Evolutionary conservation across 495 filamentous ascomycete species (phyloP), one percentile per base, ranked within the genome.

Genomic region (Bacidia gigantensis): DNA sequence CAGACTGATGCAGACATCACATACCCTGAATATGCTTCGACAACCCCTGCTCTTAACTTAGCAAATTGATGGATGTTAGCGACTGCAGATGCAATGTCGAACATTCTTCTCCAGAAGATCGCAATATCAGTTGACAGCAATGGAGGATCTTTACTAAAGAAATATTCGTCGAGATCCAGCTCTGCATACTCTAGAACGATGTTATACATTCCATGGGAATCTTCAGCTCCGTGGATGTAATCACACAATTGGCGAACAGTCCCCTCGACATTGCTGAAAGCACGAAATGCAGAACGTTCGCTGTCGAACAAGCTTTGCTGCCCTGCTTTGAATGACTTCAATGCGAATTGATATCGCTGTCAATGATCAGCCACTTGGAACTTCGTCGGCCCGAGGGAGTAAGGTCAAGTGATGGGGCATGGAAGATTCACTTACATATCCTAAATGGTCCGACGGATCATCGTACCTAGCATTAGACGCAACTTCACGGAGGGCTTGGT

Each of bases 121-220:
- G 55, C 54, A 1, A 64, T 59, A 50, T 69, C 65, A 1, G 46
- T 17, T 5, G 54, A 49, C 23, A 65, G 44, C 35, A 61, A 57
- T 2, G 68, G 68, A 39, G 32, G 32, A 11, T 58, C 49, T 10
- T 46, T 41, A 2, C 58, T 50, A 10, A 1, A n/a, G 25, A 71
- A 63, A 48, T 62, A 65, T n/a, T 62, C 60, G 20, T 62, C 58
- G 23, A 71, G 58, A 53, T 69, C 65, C 9, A 56, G 44, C 14
- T 65, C 59, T 3, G 65, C 68, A 44, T 59, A 69, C 56, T 68
- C 65, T 11, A 69, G 57, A 26, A 67, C 53, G 11, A 69, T 67
- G 38, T 69, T 64, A 51, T 50, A 58, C 2, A 57, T 64, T 3
- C 21, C 24, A 26, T 24, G 10, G 32, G 10, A 10, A 10, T 10